These are phyloP conservation scores for Vairimorpha necatrix DNA, from an alignment of 371 early-diverging fungal species.

Conservation along the genomic window DNA sequence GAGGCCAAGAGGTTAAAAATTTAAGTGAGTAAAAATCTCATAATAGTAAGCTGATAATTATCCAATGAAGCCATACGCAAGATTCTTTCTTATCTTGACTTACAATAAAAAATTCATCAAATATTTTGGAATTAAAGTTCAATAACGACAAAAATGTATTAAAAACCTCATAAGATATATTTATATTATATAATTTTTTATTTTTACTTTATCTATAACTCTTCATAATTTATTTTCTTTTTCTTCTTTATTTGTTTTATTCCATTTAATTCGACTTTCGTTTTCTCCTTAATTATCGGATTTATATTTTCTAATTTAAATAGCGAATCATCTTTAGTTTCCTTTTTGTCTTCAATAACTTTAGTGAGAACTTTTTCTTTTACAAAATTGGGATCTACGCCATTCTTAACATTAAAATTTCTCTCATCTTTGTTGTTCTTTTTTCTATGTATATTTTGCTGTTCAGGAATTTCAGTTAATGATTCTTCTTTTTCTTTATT, in stretches of 20 bases:
- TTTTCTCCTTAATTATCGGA: neutral
- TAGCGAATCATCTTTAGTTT: neutral
- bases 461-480: neutral
- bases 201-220: neutral
- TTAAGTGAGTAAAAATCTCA: too few species aligned
- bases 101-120: too few species aligned
- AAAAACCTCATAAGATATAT: too few species aligned
- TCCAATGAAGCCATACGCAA: too few species aligned
- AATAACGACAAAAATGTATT: too few species aligned
- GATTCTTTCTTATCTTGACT: too few species aligned
- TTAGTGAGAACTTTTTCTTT: neutral
- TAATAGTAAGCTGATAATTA: too few species aligned
- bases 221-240: constrained; percentile 6
- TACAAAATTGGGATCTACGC: neutral
- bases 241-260: constrained; percentile 2
- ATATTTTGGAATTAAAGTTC: too few species aligned
- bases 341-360: neutral
- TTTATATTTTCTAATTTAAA: constrained; percentile 3
- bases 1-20: too few species aligned
- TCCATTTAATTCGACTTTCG: neutral
- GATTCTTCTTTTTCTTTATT: neutral
- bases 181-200: too few species aligned
- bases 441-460: neutral
- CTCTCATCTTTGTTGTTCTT: neutral
- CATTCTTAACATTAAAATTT: constrained; percentile 1